Evolutionary conservation across 306 rosid species (phyloP), one percentile per base, ranked within the genome.

Genomic region (Trichosanthes truncata): DNA sequence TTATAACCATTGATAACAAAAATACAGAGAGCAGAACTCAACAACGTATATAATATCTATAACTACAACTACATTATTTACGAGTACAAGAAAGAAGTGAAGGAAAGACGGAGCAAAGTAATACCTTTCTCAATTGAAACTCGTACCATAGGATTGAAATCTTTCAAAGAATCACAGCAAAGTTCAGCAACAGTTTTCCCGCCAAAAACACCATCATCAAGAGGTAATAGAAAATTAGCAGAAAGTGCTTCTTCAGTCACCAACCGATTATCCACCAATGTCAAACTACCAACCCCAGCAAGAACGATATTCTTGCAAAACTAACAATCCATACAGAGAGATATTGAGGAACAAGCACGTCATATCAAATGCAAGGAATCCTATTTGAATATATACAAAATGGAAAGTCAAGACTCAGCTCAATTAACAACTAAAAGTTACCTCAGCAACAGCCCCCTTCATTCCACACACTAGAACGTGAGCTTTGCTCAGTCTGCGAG

Each of bases 261-360:
- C 3, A 77, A 35, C 41, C 94, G 89, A 74, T 93, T 96, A 83
- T 96, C 99, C 55, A 96, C 88, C 91, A 96, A 88, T 52, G 99
- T 96, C 87, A 96, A 74, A 86, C 99, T 96, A 80, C 98, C 96
- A 21, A 96, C 94, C 83, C 99, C 98, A 21, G 97, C 98, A 40
- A 96, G 88, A 72, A 96, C 97, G 55, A 96, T 90, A 80, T 96
- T 96, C 89, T 96, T 96, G 91, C 99, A 93, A 82, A 96, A 96
- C 98, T 96, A 84, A 74, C 79, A 81, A 72, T 43, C 71, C 57
- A 6, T 76, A 87, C 33, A 31, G 46, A n/a, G 36, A 63, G 46
- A 81, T 11, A 43, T 6, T 13, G 61, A 65, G 2, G 60, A 26
- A 57, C 36, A 11, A 69, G 56, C 46, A 17, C 31, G 21, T 43